These are phyloP conservation scores for Monsonia emarginata DNA, from an alignment of 441 rosid species.

Conservation along the genomic window DNA sequence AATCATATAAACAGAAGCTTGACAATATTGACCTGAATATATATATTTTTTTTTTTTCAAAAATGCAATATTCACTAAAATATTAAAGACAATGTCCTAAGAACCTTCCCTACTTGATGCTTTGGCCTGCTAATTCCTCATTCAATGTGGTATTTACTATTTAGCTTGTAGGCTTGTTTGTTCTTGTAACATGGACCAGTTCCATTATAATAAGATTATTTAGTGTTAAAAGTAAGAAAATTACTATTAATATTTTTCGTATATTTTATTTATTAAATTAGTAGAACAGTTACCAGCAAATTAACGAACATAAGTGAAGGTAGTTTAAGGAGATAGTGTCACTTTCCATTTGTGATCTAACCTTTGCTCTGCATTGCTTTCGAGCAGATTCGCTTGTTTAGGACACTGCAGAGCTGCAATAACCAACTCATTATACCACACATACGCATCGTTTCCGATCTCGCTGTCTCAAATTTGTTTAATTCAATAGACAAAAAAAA, in stretches of 20 bases:
- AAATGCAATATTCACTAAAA: neutral
- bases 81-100: neutral
- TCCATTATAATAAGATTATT: no score
- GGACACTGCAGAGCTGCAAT: constrained; percentile 10
- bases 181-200: no score
- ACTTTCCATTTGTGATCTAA: constrained; percentile 9
- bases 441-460: no score
- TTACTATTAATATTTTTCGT: neutral
- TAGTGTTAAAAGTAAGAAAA: no score
- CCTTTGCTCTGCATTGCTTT: constrained; percentile 15
- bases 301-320: neutral
- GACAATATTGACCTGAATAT: neutral
- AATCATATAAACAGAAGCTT: no score
- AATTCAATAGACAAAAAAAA: neutral
- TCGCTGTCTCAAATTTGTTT: neutral
- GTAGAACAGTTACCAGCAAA: neutral
- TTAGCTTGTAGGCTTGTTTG: neutral
- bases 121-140: neutral
- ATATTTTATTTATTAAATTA: neutral
- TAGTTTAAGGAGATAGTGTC: neutral
- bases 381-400: constrained; percentile 1
- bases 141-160: neutral
- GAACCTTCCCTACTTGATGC: neutral
- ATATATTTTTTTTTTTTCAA: no score
- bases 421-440: neutral